phyloP scores from a whole-genome alignment of 1,139 yeast species.

The Debaryomyces fabryi region DNA sequence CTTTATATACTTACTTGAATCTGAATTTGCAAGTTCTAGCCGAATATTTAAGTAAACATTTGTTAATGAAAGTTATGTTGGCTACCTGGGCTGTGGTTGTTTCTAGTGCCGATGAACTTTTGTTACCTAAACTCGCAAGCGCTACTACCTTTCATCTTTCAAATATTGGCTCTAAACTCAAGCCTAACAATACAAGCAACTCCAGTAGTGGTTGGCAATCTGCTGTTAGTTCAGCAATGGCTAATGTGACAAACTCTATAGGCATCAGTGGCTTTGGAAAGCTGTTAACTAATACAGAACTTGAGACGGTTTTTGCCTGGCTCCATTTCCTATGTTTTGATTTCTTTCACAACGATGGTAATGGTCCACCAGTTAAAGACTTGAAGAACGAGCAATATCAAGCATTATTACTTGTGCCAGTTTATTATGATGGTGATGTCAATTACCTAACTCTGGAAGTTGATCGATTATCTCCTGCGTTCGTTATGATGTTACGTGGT shows the following conservation, averaged over 20 bases:
- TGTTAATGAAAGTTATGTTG: constrained; percentile 69
- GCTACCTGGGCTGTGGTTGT: constrained; percentile 77
- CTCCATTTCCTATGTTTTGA: constrained; percentile 63
- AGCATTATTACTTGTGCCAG: constrained; percentile 64
- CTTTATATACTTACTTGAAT: constrained; percentile 75
- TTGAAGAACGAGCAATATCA: constrained; percentile 69
- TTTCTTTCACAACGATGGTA: constrained; percentile 81
- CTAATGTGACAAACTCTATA: constrained; percentile 47
- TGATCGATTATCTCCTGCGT: constrained; percentile 58
- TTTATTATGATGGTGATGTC: constrained; percentile 62
- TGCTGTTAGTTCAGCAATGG: constrained; percentile 52
- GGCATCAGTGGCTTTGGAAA: constrained; percentile 55
- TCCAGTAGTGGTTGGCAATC: constrained; percentile 43
- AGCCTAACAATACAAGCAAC: constrained; percentile 15
- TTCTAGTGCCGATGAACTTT: constrained; percentile 61
- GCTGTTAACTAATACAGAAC: constrained; percentile 60
- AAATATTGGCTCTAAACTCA: constrained; percentile 22
- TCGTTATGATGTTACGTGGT: constrained; percentile 49
- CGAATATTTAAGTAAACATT: constrained; percentile 57
- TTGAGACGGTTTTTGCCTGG: constrained; percentile 77
- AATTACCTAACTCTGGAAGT: constrained; percentile 58
- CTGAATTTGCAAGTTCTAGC: constrained; percentile 70
- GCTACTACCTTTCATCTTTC: constrained; percentile 47
- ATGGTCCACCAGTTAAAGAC: constrained; percentile 73
- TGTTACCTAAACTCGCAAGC: constrained; percentile 71